phyloP scores from a whole-genome alignment of 805 yeast species.

The Saturnispora sekii region DNA sequence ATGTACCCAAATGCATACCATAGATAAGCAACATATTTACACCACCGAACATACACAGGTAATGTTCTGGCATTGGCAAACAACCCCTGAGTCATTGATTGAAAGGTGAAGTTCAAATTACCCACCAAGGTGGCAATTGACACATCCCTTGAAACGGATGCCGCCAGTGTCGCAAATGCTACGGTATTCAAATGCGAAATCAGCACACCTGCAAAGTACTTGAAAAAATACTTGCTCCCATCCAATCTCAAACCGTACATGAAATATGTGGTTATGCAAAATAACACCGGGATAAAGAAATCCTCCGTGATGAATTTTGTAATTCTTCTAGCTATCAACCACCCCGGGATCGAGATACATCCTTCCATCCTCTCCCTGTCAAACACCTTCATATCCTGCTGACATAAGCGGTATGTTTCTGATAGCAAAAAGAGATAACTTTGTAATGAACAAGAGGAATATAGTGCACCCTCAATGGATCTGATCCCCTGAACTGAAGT shows the following conservation, averaged over 20 bases:
- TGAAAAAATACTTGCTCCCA: constrained; percentile 41
- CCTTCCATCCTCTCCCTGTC: constrained; percentile 67
- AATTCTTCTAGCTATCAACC: constrained; percentile 52
- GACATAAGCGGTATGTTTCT: constrained; percentile 50
- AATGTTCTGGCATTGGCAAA: constrained; percentile 61
- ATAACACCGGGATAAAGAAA: constrained; percentile 48
- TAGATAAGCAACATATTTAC: constrained; percentile 62
- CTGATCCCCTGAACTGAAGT: constrained; percentile 55
- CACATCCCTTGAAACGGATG: constrained; percentile 52
- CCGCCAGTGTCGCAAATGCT: constrained; percentile 42
- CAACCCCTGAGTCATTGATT: constrained; percentile 73
- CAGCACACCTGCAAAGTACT: constrained; percentile 51
- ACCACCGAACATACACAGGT: constrained; percentile 86
- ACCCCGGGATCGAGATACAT: constrained; percentile 58
- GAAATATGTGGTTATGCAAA: constrained; percentile 55
- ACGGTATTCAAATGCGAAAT: constrained; percentile 48
- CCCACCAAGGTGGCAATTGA: constrained; percentile 51
- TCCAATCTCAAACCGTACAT: constrained; percentile 62
- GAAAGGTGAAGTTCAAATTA: constrained; percentile 58
- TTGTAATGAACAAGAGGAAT: constrained; percentile 43
- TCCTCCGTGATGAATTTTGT: constrained; percentile 65
- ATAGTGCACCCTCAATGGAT: constrained; percentile 43
- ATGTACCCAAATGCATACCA: constrained; percentile 75
- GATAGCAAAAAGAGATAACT: constrained; percentile 46
- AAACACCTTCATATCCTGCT: constrained; percentile 42